Conservation (phyloP, 441 rosid species). For the Erodium trifolium region DNA sequence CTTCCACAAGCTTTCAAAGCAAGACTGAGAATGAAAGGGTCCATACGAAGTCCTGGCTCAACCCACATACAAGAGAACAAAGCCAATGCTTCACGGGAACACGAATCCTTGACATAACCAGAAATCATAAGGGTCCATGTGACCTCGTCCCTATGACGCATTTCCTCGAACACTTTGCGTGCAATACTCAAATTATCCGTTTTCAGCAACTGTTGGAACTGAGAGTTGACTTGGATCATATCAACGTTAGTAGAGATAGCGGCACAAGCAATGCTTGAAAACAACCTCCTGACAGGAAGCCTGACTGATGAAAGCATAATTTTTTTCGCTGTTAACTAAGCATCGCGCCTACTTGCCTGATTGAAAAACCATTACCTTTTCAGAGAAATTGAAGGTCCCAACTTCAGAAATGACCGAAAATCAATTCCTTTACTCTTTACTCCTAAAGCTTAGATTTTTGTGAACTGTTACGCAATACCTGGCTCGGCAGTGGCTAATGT, state of each 20-base stretch:
- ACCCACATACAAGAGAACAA: slow-evolving; percentile 62
- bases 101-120: slow-evolving; percentile 43
- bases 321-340: background rate
- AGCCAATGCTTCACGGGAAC: slow-evolving; percentile 43
- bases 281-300: slow-evolving; percentile 34
- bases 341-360: background rate
- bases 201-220: slow-evolving; percentile 29
- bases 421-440: background rate
- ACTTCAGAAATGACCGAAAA: background rate
- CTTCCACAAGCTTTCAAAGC: slow-evolving; percentile 67
- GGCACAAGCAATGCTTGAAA: slow-evolving; percentile 23
- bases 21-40: slow-evolving; percentile 58
- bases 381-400: background rate
- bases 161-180: slow-evolving; percentile 61
- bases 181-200: slow-evolving; percentile 37
- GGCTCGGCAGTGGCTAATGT: too few relatives aligned
- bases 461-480: background rate
- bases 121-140: slow-evolving; percentile 72
- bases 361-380: background rate
- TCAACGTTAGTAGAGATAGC: slow-evolving; percentile 11
- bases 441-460: too few relatives aligned
- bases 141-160: slow-evolving; percentile 52
- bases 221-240: slow-evolving; percentile 35
- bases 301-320: slow-evolving; percentile 16
- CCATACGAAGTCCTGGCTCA: slow-evolving; percentile 41